Conservation (phyloP, 2,329 filamentous ascomycete genomes). For the Paecilomyces niveus region DNA sequence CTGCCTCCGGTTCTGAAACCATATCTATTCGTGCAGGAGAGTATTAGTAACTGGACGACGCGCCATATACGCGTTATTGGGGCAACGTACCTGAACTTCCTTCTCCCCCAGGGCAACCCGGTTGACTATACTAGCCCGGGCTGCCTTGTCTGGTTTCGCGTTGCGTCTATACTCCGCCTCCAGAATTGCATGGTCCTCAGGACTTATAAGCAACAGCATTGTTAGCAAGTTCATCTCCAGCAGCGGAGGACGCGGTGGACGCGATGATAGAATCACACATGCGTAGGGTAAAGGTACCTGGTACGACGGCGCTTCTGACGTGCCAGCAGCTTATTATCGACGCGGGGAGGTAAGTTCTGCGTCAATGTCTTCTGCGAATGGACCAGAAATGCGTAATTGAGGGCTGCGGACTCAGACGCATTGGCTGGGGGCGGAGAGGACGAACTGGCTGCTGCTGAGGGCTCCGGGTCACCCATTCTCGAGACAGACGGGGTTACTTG, state of each 20-base stretch:
- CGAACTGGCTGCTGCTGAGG: slow-evolving; percentile 18
- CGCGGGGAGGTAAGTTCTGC: slow-evolving; percentile 49
- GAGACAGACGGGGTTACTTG: slow-evolving; percentile 12
- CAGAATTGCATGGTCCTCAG: slow-evolving; percentile 81
- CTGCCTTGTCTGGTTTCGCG: slow-evolving; percentile 84
- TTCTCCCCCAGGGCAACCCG: slow-evolving; percentile 88
- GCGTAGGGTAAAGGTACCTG: slow-evolving; percentile 41
- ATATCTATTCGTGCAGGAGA: slow-evolving; percentile 57
- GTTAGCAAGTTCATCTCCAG: slow-evolving; percentile 3
- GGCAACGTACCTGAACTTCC: slow-evolving; percentile 75
- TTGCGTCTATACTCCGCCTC: slow-evolving; percentile 80
- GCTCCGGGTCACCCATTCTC: slow-evolving; percentile 31
- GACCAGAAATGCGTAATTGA: slow-evolving; percentile 51
- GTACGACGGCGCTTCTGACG: slow-evolving; percentile 57
- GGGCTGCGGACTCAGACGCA: slow-evolving; percentile 24
- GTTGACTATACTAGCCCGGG: slow-evolving; percentile 75
- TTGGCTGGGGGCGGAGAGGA: slow-evolving; percentile 28
- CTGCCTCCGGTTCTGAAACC: slow-evolving; percentile 94
- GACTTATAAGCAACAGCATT: slow-evolving; percentile 43
- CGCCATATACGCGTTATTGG: neutral
- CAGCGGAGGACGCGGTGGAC: neutral
- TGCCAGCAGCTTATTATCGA: slow-evolving; percentile 53
- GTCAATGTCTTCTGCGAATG: slow-evolving; percentile 52
- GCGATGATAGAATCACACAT: neutral
- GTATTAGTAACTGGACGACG: neutral